These are phyloP conservation scores for Punctularia strigosozonata DNA, from an alignment of 768 basidiomycete species.

Conservation along the genomic window DNA sequence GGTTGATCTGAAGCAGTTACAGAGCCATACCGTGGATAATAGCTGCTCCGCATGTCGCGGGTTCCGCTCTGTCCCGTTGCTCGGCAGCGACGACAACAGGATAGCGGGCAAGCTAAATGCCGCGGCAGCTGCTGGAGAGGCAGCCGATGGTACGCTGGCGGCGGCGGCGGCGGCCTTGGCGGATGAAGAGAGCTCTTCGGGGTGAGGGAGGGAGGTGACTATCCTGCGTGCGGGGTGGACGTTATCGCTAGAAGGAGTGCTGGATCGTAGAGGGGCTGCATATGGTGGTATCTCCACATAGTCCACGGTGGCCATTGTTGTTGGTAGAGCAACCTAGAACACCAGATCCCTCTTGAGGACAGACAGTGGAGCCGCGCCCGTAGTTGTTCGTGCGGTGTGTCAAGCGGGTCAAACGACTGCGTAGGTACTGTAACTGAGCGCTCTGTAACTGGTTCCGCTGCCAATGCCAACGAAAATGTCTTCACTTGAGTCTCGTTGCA, in stretches of 20 bases:
- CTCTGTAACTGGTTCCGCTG: neutral
- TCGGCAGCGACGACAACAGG: conserved; percentile 14
- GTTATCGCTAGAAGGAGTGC: conserved; percentile 9
- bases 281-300: conserved; percentile 33
- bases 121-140: conserved; percentile 12
- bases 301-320: conserved; percentile 34
- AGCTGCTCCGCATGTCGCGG: conserved; percentile 10
- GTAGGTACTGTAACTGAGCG: neutral
- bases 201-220: conserved; percentile 14
- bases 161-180: conserved; percentile 8
- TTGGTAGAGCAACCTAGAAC: neutral
- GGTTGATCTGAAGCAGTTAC: conserved; percentile 10
- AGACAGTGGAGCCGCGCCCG: neutral
- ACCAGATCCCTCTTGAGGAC: too few relatives aligned
- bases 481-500: too few relatives aligned
- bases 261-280: conserved; percentile 21
- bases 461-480: too few relatives aligned
- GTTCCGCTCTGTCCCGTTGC: conserved; percentile 9
- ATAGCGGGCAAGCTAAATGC: neutral
- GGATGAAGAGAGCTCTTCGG: conserved; percentile 8
- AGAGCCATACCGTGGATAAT: neutral
- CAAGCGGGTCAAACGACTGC: neutral
- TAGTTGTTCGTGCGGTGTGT: neutral
- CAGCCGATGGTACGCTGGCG: conserved; percentile 17
- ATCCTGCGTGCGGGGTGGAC: conserved; percentile 14